phyloP scores from a whole-genome alignment of 768 basidiomycete species.

The Leccinum ochraceum region DNA sequence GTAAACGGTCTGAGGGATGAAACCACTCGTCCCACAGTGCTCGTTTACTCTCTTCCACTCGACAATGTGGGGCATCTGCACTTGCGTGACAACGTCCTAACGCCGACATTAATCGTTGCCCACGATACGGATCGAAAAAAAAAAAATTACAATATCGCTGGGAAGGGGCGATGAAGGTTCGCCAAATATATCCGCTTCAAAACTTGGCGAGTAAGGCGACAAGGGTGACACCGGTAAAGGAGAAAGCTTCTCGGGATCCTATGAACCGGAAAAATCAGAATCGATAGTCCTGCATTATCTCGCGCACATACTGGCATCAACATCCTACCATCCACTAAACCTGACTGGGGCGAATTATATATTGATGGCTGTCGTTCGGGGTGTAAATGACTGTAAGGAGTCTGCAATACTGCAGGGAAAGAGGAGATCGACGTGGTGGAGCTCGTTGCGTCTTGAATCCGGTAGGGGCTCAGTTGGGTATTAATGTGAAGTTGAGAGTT shows the following conservation, averaged over 20 bases:
- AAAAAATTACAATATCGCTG: constrained; percentile 15
- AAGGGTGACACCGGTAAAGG: constrained; percentile 17
- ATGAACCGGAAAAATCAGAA: constrained; percentile 1
- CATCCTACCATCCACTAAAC: constrained; percentile 2
- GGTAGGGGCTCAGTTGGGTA: constrained; percentile 16
- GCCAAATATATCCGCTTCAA: constrained; percentile 2
- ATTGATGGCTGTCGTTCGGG: constrained; percentile 2
- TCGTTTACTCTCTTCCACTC: constrained; percentile 27
- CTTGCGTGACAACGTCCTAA: constrained; percentile 25
- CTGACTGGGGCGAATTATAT: constrained; percentile 15
- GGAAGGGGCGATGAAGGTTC: neutral
- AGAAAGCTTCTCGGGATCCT: constrained; percentile 14
- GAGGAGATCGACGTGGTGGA: constrained; percentile 22
- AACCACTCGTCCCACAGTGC: constrained; percentile 39
- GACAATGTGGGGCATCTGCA: constrained; percentile 26
- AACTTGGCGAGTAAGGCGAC: constrained; percentile 4
- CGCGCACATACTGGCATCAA: constrained; percentile 12
- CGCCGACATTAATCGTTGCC: constrained; percentile 1
- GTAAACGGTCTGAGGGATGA: constrained; percentile 72
- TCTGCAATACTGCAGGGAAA: constrained; percentile 4
- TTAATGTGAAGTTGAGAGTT: constrained; percentile 20
- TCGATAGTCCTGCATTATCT: neutral
- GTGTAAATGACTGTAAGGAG: constrained; percentile 8
- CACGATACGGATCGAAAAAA: neutral
- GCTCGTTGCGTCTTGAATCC: constrained; percentile 9